These are phyloP conservation scores for Starmera amethionina DNA, from an alignment of 805 yeast species.

Conservation along the genomic window DNA sequence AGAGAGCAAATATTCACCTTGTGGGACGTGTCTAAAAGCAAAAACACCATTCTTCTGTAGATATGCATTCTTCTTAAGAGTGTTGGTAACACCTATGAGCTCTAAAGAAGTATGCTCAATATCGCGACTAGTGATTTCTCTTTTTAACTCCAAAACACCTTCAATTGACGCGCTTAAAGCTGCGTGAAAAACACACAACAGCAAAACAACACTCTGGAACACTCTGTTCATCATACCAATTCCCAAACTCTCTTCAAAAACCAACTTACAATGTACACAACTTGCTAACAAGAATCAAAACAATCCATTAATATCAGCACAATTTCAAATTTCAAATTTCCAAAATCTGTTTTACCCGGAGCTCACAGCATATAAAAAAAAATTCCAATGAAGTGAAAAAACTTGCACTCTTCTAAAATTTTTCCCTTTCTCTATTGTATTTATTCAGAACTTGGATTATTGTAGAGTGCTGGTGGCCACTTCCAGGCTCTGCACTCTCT, in stretches of 20 bases:
- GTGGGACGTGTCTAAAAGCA: conserved; percentile 5
- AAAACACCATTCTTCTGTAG: conserved; percentile 9
- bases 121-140: not conserved
- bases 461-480: no score
- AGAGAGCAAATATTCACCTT: conserved; percentile 12
- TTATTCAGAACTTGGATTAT: no score
- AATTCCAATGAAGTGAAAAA: no score
- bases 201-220: no score
- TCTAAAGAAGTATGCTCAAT: not conserved
- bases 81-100: not conserved
- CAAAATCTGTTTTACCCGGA: no score
- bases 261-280: no score
- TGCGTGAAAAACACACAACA: not conserved
- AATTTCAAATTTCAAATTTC: not conserved
- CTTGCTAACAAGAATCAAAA: not conserved
- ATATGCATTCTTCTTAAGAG: conserved; percentile 2
- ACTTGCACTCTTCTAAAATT: no score
- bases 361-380: no score
- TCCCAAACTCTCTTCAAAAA: no score
- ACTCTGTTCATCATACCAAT: no score
- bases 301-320: not conserved
- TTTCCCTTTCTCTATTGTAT: no score
- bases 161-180: not conserved
- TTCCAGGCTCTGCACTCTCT: no score
- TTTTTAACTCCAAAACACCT: not conserved